phyloP scores from a whole-genome alignment of 1,284 basidiomycete genomes.

The Malassezia arunalokei region DNA sequence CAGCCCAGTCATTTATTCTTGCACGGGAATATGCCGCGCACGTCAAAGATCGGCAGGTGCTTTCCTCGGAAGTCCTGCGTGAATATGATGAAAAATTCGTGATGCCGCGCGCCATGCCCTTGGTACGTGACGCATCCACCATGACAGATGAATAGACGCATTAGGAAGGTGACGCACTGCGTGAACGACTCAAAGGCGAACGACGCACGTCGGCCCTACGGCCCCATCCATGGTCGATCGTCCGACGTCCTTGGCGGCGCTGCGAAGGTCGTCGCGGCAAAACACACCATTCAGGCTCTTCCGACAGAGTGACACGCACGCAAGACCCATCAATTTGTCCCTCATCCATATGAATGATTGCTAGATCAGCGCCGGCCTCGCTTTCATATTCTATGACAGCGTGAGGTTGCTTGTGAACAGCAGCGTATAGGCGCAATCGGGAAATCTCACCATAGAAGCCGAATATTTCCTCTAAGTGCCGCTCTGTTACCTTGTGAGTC shows the following conservation, averaged over 20 bases:
- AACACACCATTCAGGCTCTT: neutral
- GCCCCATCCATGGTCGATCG: neutral
- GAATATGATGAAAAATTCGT: slow-evolving; percentile 19
- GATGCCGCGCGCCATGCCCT: slow-evolving; percentile 14
- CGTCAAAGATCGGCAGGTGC: slow-evolving; percentile 8
- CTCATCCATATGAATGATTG: slow-evolving; percentile 24
- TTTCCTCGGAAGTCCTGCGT: slow-evolving; percentile 11
- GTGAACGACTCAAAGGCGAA: neutral
- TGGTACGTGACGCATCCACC: slow-evolving; percentile 14
- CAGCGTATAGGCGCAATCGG: neutral
- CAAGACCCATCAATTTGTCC: slow-evolving; percentile 30
- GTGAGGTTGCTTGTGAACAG: neutral
- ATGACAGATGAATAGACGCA: slow-evolving; percentile 10
- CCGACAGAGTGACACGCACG: neutral
- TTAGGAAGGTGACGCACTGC: neutral
- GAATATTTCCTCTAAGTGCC: slow-evolving; percentile 25
- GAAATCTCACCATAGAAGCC: slow-evolving; percentile 20
- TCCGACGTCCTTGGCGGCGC: neutral
- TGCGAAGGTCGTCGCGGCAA: neutral
- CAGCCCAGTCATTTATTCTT: slow-evolving; percentile 3
- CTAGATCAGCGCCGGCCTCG: slow-evolving; percentile 17
- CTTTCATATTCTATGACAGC: slow-evolving; percentile 17
- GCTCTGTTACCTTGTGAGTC: slow-evolving; percentile 16
- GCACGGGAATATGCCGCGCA: slow-evolving; percentile 5
- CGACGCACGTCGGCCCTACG: neutral